These are phyloP conservation scores for Caloboletus firmus DNA, from an alignment of 1,284 basidiomycete species.

Conservation along the genomic window DNA sequence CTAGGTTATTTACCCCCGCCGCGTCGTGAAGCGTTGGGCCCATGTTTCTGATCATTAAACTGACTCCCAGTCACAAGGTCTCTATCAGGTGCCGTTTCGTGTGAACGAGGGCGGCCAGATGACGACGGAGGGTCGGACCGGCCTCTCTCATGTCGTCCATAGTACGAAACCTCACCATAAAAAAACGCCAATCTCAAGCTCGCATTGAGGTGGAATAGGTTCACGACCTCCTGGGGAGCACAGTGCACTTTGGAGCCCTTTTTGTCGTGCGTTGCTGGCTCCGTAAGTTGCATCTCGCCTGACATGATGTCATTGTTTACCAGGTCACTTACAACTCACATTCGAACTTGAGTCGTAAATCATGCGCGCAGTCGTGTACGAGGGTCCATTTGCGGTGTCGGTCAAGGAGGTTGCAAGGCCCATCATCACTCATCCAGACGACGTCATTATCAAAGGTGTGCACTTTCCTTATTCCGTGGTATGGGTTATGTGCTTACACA, in stretches of 20 bases:
- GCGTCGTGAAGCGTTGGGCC: not conserved
- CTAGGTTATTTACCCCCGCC: not conserved
- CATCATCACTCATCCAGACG: constrained; percentile 7
- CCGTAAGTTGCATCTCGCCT: not conserved
- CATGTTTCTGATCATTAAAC: not conserved
- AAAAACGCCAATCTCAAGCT: not conserved
- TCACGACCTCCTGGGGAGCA: not conserved
- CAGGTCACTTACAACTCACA: not conserved
- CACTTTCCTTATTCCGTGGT: not conserved
- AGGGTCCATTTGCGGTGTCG: constrained; percentile 1
- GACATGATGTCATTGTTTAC: not conserved
- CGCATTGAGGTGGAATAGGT: not conserved
- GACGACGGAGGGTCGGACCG: not conserved
- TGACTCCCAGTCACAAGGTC: not conserved
- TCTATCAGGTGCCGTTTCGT: not conserved
- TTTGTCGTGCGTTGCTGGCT: not conserved
- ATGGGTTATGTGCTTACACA: not conserved
- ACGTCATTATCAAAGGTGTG: constrained; percentile 8
- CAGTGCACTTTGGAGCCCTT: not conserved
- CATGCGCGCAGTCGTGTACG: constrained; percentile 11
- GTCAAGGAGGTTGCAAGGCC: constrained; percentile 9
- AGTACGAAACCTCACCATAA: not conserved
- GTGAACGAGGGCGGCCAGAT: not conserved
- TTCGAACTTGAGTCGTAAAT: not conserved
- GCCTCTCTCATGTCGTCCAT: not conserved